Conservation (phyloP, 352 stramenopile genomes). For the Pythium pyrilobum region DNA sequence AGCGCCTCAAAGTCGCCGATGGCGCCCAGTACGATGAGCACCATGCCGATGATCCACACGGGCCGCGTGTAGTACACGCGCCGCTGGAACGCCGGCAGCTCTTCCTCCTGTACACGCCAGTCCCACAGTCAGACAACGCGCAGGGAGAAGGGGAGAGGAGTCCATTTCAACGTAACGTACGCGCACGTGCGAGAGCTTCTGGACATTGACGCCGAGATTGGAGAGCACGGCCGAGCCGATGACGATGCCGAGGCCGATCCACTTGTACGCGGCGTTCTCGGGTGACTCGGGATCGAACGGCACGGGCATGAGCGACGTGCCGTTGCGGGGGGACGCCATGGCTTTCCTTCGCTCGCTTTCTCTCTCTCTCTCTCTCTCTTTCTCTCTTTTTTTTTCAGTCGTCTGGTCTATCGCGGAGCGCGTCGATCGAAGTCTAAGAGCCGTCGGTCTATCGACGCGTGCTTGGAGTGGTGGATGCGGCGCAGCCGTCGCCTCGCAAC, state of each 20-base stretch:
- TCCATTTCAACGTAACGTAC: too few species aligned
- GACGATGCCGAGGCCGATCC: conserved; percentile 77
- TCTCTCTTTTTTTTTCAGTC: too few species aligned
- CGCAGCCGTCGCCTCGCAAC: too few species aligned
- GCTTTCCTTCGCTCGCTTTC: too few species aligned
- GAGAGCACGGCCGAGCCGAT: conserved; percentile 77
- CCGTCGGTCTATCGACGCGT: not conserved
- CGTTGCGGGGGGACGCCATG: conserved; percentile 11
- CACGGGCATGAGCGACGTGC: conserved; percentile 2
- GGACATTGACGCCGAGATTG: conserved; percentile 82
- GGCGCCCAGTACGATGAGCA: conserved; percentile 72
- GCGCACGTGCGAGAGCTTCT: conserved; percentile 81
- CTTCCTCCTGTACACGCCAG: conserved; percentile 39
- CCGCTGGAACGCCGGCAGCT: conserved; percentile 51
- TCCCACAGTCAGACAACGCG: not conserved
- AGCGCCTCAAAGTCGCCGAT: conserved; percentile 87
- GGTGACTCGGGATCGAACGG: conserved; percentile 20
- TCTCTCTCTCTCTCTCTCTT: too few species aligned
- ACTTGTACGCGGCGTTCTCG: conserved; percentile 71
- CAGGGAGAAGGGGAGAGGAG: too few species aligned
- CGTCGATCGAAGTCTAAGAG: too few species aligned
- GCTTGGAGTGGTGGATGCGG: too few species aligned
- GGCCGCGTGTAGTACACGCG: conserved; percentile 81
- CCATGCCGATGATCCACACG: conserved; percentile 78
- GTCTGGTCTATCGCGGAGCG: too few species aligned